Conservation (phyloP, 331 rosid genomes). For the Malus hybrid region DNA sequence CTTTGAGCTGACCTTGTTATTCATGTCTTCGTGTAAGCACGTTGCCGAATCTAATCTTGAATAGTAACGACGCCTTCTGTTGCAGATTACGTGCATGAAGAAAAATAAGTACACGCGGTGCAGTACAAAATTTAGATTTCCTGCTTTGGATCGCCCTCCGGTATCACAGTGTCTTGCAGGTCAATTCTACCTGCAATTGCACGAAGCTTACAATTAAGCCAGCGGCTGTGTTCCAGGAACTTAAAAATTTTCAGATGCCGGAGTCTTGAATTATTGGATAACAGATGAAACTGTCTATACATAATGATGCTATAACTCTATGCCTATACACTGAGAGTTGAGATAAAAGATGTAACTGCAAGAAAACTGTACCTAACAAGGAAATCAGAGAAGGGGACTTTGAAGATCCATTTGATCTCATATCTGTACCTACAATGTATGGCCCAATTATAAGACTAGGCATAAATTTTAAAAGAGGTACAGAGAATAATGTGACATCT, state of each 20-base stretch:
- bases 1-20: slow-evolving; percentile 21
- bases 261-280: neutral
- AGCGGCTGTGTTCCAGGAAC: neutral
- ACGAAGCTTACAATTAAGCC: neutral
- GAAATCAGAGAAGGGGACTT: slow-evolving; percentile 67
- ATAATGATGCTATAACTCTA: neutral
- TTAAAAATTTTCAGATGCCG: neutral
- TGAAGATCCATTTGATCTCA: slow-evolving; percentile 49
- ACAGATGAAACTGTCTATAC: neutral
- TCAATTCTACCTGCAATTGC: slow-evolving; percentile 64
- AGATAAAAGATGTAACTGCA: neutral
- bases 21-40: slow-evolving; percentile 15
- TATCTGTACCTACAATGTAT: slow-evolving; percentile 54
- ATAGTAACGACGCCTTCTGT: neutral
- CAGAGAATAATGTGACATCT: neutral
- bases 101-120: slow-evolving; percentile 16
- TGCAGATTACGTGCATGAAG: slow-evolving; percentile 4
- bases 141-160: slow-evolving; percentile 66
- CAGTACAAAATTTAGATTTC: slow-evolving; percentile 26
- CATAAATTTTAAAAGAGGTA: neutral
- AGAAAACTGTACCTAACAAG: slow-evolving; percentile 63
- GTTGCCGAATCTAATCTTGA: slow-evolving; percentile 20
- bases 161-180: slow-evolving; percentile 65
- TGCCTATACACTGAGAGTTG: neutral
- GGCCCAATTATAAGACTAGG: neutral